A percentile compares a stretch with the other conserved stretches of the same genome.
These are phyloP conservation scores for Myxozyma vanderwaltii DNA, from an alignment of 805 yeast species.

Conservation along the genomic window DNA sequence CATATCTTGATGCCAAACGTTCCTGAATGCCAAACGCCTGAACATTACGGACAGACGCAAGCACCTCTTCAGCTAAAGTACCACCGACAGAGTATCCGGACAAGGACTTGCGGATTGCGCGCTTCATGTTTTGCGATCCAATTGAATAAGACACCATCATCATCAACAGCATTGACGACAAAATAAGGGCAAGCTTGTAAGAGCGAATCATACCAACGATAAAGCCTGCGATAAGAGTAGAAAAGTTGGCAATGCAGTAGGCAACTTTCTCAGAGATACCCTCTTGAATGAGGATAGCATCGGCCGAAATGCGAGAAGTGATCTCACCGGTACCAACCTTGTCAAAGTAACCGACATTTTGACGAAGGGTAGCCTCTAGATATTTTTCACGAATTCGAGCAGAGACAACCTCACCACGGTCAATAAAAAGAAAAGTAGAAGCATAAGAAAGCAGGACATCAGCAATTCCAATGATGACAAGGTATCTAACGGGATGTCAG, in stretches of 20 bases:
- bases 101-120: slow-evolving; percentile 28
- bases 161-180: slow-evolving; percentile 42
- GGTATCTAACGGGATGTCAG: too few species aligned
- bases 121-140: slow-evolving; percentile 35
- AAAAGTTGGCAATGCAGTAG: slow-evolving; percentile 45
- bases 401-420: slow-evolving; percentile 48
- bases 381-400: slow-evolving; percentile 47
- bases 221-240: slow-evolving; percentile 47
- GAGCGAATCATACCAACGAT: slow-evolving; percentile 45
- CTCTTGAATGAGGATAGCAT: slow-evolving; percentile 47
- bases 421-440: slow-evolving; percentile 44
- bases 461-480: slow-evolving; percentile 48
- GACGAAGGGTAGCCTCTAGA: slow-evolving; percentile 45
- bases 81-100: slow-evolving; percentile 35
- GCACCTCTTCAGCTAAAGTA: slow-evolving; percentile 47
- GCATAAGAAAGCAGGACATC: slow-evolving; percentile 37
- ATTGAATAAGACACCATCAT: slow-evolving; percentile 36
- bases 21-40: slow-evolving; percentile 49
- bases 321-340: slow-evolving; percentile 49
- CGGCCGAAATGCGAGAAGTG: slow-evolving; percentile 48
- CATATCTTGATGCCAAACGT: slow-evolving; percentile 42
- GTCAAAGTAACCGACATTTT: slow-evolving; percentile 49
- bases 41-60: slow-evolving; percentile 46
- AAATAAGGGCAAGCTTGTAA: slow-evolving; percentile 46
- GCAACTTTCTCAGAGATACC: slow-evolving; percentile 50